Conservation (phyloP, 768 basidiomycete genomes). For the Fomitopsis pulvina region DNA sequence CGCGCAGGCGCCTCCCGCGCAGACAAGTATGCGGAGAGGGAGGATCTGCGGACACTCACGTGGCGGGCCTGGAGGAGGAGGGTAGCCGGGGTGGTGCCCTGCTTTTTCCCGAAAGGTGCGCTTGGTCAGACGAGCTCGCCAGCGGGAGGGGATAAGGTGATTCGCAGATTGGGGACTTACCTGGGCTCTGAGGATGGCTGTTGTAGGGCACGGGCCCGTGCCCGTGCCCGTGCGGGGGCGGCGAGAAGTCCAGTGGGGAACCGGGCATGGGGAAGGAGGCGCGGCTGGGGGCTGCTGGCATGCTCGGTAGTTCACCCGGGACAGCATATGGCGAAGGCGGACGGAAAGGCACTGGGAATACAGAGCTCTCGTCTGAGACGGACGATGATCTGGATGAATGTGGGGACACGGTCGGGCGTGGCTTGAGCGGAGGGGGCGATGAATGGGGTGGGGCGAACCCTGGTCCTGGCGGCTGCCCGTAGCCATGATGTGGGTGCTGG, state of each 20-base stretch:
- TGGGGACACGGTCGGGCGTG: slow-evolving; percentile 8
- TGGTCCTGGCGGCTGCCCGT: slow-evolving; percentile 3
- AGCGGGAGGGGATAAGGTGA: not conserved
- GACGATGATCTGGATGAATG: not conserved
- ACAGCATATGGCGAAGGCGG: not conserved
- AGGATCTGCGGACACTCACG: no score
- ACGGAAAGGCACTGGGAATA: not conserved
- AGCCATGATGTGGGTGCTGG: not conserved
- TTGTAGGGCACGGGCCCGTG: slow-evolving; percentile 1
- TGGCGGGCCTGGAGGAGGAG: not conserved
- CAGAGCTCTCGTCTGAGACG: not conserved
- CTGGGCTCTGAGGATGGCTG: slow-evolving; percentile 3
- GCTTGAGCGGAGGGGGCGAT: slow-evolving; percentile 11
- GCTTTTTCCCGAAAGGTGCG: no score
- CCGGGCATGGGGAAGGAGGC: not conserved
- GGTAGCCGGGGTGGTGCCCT: not conserved
- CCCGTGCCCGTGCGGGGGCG: not conserved
- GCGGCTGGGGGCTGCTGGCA: not conserved
- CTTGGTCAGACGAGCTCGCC: not conserved
- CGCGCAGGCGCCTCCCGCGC: not conserved
- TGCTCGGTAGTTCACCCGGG: not conserved
- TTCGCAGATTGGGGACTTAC: slow-evolving; percentile 1
- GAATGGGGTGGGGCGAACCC: slow-evolving; percentile 2
- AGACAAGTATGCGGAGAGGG: not conserved
- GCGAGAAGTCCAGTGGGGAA: not conserved